Evolutionary conservation across 257 asterid genomes (phyloP), one percentile per base, ranked within the genome.

Genomic region (Schizonepeta tenuifolia): DNA sequence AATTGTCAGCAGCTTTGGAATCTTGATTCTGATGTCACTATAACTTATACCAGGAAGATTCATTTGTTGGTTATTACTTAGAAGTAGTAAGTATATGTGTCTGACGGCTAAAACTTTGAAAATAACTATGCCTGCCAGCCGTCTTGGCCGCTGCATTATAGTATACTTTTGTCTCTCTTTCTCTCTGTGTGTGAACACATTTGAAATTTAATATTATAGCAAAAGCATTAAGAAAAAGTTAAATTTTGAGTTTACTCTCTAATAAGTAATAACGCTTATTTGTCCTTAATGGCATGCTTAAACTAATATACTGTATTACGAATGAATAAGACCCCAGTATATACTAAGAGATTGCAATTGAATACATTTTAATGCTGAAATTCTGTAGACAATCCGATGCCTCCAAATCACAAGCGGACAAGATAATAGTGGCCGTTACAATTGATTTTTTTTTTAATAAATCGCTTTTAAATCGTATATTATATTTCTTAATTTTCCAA

Each of bases 361-460:
- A 56, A 17, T 11, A 17, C 0, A 57, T 21, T 22, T 33, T 59
- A 46, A 24, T 46, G 43, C 18, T 63, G 26, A 80, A 69, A 77
- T 77, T 77, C 75, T 14, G 38, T 56, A 50, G 81, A 73, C 84
- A 73, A 77, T 4, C 66, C 59, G 24, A 47, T 69, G 31, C 2
- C 72, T 69, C 80, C 82, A 74, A 72, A 43, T 17, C 78, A 70
- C 38, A 63, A 73, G 9, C 78, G 21, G 36, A 77, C 85, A 69
- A 77, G 64, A 5, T 22, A 64, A 20, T 9, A 47, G 70, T 64
- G 46, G 49, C 54, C 36, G 18, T 33, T 68, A 11, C 5, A 31
- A 24, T 24, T 24, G 26, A 1, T 24, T 24, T 24, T 24, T 24
- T 28, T 28, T 28, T 28, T 28, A 1, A 2, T 2, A 28, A 31